These are phyloP conservation scores for Coniochaeta sp. DNA, from an alignment of 2,329 filamentous ascomycete genomes.

Conservation along the genomic window DNA sequence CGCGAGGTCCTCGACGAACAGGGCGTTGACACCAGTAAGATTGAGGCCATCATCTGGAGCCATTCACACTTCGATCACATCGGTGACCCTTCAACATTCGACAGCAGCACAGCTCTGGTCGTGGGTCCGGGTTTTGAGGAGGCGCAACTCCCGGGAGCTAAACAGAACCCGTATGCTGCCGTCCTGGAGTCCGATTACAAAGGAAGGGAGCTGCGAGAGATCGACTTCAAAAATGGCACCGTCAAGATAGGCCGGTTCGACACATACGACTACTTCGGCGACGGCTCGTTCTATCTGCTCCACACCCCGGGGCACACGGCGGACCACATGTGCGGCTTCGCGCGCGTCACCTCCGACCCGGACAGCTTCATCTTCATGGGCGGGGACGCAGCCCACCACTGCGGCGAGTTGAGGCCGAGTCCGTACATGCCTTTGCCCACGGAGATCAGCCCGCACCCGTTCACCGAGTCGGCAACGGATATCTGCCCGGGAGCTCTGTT, in stretches of 20 bases:
- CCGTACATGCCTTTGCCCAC: conserved; percentile 25
- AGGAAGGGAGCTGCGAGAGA: conserved; percentile 1
- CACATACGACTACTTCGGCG: conserved; percentile 19
- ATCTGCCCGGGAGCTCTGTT: conserved; percentile 33
- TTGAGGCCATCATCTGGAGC: conserved; percentile 2
- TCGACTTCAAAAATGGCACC: neutral
- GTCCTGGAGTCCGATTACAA: neutral
- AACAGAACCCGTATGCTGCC: neutral
- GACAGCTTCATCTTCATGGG: conserved; percentile 34
- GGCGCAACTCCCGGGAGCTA: neutral
- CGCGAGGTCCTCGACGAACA: conserved; percentile 7
- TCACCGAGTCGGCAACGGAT: conserved; percentile 13
- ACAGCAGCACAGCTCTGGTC: neutral
- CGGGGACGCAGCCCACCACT: conserved; percentile 34
- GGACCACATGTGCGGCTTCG: conserved; percentile 27
- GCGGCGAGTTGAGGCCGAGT: conserved; percentile 28
- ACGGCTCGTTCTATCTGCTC: conserved; percentile 20
- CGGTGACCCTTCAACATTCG: neutral
- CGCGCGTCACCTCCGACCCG: conserved; percentile 23
- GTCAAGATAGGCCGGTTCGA: conserved; percentile 12
- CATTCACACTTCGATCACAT: conserved; percentile 2
- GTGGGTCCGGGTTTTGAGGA: conserved; percentile 1
- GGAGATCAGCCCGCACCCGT: conserved; percentile 29
- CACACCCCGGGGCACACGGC: conserved; percentile 18
- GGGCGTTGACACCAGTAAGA: neutral